Conservation (phyloP, 1,139 yeast genomes). For the Scheffersomyces parashehatae region DNA sequence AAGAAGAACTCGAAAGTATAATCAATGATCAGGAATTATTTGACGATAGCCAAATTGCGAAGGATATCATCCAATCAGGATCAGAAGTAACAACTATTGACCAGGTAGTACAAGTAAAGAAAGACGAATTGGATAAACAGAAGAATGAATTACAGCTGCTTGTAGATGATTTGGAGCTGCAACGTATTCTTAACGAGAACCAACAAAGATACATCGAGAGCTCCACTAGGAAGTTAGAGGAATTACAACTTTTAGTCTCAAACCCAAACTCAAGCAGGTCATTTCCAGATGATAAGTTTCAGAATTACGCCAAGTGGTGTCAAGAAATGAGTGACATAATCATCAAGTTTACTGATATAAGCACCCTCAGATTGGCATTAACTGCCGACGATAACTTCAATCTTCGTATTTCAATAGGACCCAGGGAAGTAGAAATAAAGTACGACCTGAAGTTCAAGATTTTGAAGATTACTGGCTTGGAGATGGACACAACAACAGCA, state of each 20-base stretch:
- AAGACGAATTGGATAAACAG: constrained; percentile 6
- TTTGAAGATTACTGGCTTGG: neutral
- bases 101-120: constrained; percentile 6
- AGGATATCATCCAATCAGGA: neutral
- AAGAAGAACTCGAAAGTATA: constrained; percentile 16
- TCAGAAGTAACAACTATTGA: constrained; percentile 6
- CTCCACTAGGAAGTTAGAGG: constrained; percentile 4
- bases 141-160: constrained; percentile 2
- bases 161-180: constrained; percentile 6
- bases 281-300: constrained; percentile 13
- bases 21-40: constrained; percentile 7
- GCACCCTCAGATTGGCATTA: constrained; percentile 10
- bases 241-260: constrained; percentile 5
- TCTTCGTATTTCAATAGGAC: neutral
- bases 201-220: constrained; percentile 7
- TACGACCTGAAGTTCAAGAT: neutral
- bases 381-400: neutral
- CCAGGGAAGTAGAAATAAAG: neutral
- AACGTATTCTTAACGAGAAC: constrained; percentile 5
- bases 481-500: too few relatives aligned
- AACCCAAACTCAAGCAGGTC: neutral
- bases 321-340: constrained; percentile 29
- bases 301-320: constrained; percentile 31
- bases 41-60: constrained; percentile 1
- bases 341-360: constrained; percentile 16